phyloP scores from a whole-genome alignment of 106 monocot species.

The Dendrobium catenatum region DNA sequence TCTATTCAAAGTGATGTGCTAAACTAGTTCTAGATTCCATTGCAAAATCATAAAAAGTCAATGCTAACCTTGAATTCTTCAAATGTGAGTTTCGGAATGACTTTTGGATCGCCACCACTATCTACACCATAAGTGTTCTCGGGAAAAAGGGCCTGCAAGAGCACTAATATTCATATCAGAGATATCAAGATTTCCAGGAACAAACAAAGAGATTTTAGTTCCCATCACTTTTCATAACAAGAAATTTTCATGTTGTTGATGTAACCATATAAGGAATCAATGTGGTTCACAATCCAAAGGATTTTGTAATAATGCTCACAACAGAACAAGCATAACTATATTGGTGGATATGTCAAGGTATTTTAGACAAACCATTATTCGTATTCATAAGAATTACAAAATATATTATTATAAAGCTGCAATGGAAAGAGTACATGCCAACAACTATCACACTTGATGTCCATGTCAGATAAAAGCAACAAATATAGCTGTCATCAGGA shows the following conservation, averaged over 20 bases:
- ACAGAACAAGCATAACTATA: neutral
- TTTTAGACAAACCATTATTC: neutral
- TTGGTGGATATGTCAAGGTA: neutral
- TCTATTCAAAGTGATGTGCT: neutral
- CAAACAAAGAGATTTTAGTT: neutral
- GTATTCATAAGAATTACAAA: neutral
- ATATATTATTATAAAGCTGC: neutral
- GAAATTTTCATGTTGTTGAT: neutral
- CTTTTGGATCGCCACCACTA: slow-evolving; percentile 97
- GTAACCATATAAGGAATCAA: neutral
- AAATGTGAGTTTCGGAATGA: slow-evolving; percentile 90
- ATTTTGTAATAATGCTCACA: neutral
- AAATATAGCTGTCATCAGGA: neutral
- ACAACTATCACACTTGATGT: neutral
- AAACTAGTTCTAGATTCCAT: neutral
- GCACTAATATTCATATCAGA: slow-evolving; percentile 4
- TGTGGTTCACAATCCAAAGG: neutral
- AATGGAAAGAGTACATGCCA: neutral
- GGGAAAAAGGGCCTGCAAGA: slow-evolving; percentile 81
- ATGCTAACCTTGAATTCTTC: slow-evolving; percentile 88
- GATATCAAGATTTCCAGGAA: slow-evolving; percentile 4
- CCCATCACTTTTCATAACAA: neutral
- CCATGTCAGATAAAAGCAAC: neutral
- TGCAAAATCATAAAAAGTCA: neutral
- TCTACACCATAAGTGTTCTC: slow-evolving; percentile 98